Evolutionary conservation across 2,329 filamentous ascomycete species (phyloP), one percentile per base, ranked within the genome.

Genomic region (Colletotrichum sp.): DNA sequence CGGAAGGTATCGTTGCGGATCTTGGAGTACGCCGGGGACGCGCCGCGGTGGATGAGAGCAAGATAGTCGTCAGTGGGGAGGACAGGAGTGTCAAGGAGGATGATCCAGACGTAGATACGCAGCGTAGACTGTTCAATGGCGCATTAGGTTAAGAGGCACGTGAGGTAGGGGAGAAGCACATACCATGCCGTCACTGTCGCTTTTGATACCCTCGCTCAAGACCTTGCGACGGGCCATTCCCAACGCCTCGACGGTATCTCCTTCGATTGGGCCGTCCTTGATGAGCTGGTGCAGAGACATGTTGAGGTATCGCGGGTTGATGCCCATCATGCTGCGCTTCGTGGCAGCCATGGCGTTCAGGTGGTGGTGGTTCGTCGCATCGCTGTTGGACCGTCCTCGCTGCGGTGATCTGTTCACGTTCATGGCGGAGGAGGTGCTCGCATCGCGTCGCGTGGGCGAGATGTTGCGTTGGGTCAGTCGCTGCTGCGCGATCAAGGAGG

Each of bases 1-100:
- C 97, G 95, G 84, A 99, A 99, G 55, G 97, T 98, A 84, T 99
- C 97, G 85, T 99, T 98, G 83, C 96, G 95, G 82, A 99, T 99
- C 87, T 99, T 99, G 81, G 95, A 93, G 86, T 99, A 98, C 61
- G 96, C 96, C 1, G 96, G 96, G 5, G 96, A 99, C 28, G 96
- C 94, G 77, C 97, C 96, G 78, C 97, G 95, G 82, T 98, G 96
- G 78, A 99, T 94, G 60, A 99, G 93, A 73, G 92, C 91, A 78
- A 99, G 94, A 84, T 99, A 99, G 77, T 94, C 90, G 80, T 98
- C 95, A 74, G 97, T 98, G 60, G 93, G 91, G 78, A 98, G 88
- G 58, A 98, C 92, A 8, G 95, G 93, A 36, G 96, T 93, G 82
- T 98, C 95, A 80, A 99, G 93, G 15, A 99, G 92, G 79, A 98